Conservation (phyloP, 1,284 basidiomycete genomes). For the Neonothopanus nambi region DNA sequence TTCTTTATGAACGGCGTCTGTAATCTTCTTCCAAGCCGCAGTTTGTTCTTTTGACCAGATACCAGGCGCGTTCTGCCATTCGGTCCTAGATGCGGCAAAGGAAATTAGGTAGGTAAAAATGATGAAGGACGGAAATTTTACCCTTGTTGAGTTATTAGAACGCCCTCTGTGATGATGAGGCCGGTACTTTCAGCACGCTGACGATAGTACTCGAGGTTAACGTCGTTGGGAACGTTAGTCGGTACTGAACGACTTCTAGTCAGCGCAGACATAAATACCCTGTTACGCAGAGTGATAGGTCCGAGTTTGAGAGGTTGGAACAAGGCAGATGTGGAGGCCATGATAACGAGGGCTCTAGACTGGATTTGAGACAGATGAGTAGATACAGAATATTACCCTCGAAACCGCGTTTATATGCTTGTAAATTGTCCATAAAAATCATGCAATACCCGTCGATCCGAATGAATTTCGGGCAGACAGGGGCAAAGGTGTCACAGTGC, state of each 20-base stretch:
- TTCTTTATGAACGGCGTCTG: conserved; percentile 6
- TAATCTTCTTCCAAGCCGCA: conserved; percentile 8
- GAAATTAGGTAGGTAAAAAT: no score
- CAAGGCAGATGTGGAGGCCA: no score
- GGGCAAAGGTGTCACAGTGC: no score
- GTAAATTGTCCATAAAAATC: no score
- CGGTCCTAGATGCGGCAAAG: conserved; percentile 1
- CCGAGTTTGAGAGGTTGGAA: conserved; percentile 19
- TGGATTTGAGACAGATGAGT: no score
- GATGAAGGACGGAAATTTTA: neutral
- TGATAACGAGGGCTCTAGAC: no score
- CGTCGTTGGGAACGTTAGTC: conserved; percentile 20
- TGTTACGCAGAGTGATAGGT: conserved; percentile 22
- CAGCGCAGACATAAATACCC: conserved; percentile 33
- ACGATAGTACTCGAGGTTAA: conserved; percentile 10
- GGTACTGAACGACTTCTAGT: conserved; percentile 35
- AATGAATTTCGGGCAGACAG: no score
- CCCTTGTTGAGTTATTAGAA: conserved; percentile 13
- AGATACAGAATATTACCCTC: no score
- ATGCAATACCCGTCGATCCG: no score
- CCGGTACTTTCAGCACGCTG: conserved; percentile 10
- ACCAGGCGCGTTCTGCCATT: conserved; percentile 14
- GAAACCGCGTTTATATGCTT: no score
- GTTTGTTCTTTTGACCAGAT: conserved; percentile 13
- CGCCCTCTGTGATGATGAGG: conserved; percentile 12